Conservation (phyloP, 2,329 filamentous ascomycete species). For the Xylariaceae sp. region DNA sequence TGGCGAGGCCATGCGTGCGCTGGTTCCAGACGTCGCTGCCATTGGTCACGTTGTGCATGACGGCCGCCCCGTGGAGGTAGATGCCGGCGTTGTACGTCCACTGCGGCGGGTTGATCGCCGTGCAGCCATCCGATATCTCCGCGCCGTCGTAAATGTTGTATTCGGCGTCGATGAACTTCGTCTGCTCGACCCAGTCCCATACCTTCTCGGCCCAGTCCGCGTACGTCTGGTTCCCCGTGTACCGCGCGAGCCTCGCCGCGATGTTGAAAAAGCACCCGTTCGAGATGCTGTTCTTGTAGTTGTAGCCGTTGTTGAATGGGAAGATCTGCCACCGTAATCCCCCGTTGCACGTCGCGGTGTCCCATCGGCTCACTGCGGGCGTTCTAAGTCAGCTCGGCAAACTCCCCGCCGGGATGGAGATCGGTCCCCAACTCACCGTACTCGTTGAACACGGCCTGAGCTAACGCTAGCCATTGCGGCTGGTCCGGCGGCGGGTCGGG, state of each 20-base stretch:
- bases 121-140: constrained; percentile 35
- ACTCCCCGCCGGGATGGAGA: too few species aligned
- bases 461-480: constrained; percentile 73
- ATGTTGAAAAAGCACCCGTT: constrained; percentile 69
- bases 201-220: constrained; percentile 67
- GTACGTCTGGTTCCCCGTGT: constrained; percentile 77
- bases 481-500: constrained; percentile 59
- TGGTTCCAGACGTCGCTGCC: constrained; percentile 50
- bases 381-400: background rate
- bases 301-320: constrained; percentile 66
- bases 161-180: constrained; percentile 49
- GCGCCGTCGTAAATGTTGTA: constrained; percentile 58
- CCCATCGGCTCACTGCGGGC: constrained; percentile 58
- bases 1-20: constrained; percentile 56
- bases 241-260: constrained; percentile 67
- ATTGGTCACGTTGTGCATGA: constrained; percentile 60
- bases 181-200: constrained; percentile 58
- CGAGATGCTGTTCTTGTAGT: constrained; percentile 65
- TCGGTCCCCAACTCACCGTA: constrained; percentile 45
- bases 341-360: constrained; percentile 61
- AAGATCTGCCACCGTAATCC: constrained; percentile 86
- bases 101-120: too few species aligned
- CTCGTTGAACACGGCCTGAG: constrained; percentile 75
- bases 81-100: constrained; percentile 60
- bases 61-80: constrained; percentile 58